phyloP scores from a whole-genome alignment of 208 protist genomes.

The Trypanosoma avium region DNA sequence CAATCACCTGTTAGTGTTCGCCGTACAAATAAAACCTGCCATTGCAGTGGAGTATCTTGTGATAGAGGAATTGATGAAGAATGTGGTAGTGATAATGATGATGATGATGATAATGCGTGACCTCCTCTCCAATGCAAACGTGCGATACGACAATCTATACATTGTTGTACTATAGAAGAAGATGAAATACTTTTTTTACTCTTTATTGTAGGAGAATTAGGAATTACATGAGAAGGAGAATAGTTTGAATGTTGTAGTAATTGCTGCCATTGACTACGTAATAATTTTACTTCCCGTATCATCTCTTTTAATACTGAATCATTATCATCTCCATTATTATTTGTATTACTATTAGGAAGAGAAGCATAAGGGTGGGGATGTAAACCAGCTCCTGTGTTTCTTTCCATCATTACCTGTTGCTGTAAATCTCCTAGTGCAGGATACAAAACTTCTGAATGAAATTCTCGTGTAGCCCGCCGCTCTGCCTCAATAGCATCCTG shows the following conservation, averaged over 20 bases:
- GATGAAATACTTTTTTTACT: too few relatives aligned
- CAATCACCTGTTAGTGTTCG: slow-evolving; percentile 52
- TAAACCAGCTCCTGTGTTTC: not conserved
- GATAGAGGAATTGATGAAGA: not conserved
- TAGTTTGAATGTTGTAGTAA: slow-evolving; percentile 19
- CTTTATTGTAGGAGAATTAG: too few relatives aligned
- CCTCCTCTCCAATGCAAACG: too few relatives aligned
- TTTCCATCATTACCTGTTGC: slow-evolving; percentile 20
- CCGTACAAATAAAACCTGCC: slow-evolving; percentile 36
- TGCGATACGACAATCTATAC: too few relatives aligned
- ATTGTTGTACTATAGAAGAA: too few relatives aligned
- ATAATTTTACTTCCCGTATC: slow-evolving; percentile 42
- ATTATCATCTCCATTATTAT: not conserved
- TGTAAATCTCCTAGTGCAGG: slow-evolving; percentile 25
- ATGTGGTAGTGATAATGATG: not conserved
- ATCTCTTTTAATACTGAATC: slow-evolving; percentile 18
- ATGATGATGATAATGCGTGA: not conserved
- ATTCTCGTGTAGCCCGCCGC: slow-evolving; percentile 4
- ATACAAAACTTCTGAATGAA: slow-evolving; percentile 17
- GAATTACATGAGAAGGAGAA: not conserved
- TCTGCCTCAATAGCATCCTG: slow-evolving; percentile 1
- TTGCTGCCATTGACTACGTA: slow-evolving; percentile 50
- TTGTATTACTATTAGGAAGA: not conserved
- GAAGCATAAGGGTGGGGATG: too few relatives aligned
- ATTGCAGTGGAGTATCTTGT: slow-evolving; percentile 28